Evolutionary conservation across 1,284 basidiomycete species (phyloP).

Genomic region (Cutaneotrichosporon cyanovorans): DNA sequence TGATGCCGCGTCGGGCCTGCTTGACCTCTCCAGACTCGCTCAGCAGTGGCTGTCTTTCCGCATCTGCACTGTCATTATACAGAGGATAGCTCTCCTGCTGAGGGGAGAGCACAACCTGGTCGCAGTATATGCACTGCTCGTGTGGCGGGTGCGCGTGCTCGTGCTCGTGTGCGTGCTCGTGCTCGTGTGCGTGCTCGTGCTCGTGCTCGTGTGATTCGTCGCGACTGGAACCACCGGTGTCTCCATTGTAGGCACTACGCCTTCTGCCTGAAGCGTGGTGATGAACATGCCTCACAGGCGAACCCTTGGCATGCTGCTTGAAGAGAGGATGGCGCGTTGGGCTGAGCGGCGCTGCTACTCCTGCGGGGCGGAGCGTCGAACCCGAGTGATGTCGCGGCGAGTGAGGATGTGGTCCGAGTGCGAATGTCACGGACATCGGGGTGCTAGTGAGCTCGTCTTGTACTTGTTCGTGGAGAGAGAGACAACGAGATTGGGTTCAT

Average conservation of each 20-base stretch:
- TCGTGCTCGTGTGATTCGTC: too few relatives aligned
- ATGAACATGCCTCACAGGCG: too few relatives aligned
- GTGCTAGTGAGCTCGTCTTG: too few relatives aligned
- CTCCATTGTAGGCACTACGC: too few relatives aligned
- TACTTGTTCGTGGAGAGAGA: too few relatives aligned
- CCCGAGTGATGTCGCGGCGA: conserved; percentile 7
- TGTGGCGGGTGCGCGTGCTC: too few relatives aligned
- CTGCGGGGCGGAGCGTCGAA: conserved; percentile 11
- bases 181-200: neutral
- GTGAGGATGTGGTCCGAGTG: neutral
- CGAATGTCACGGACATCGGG: conserved; percentile 16
- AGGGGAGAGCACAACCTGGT: neutral
- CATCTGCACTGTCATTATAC: conserved; percentile 12
- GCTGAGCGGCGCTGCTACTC: conserved; percentile 9
- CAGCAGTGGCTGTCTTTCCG: conserved; percentile 48
- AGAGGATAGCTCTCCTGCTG: conserved; percentile 3
- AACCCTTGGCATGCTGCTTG: too few relatives aligned
- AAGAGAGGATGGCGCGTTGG: conserved; percentile 5
- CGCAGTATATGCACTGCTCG: neutral
- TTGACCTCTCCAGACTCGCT: conserved; percentile 19
- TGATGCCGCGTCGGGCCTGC: neutral
- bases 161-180: neutral
- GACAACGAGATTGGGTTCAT: too few relatives aligned
- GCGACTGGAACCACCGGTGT: too few relatives aligned
- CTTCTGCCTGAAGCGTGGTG: too few relatives aligned